A percentile compares a stretch with the other conserved stretches of the same genome.
These are phyloP conservation scores for Talaromyces piceae DNA, from an alignment of 2,329 filamentous ascomycete species.

Conservation along the genomic window DNA sequence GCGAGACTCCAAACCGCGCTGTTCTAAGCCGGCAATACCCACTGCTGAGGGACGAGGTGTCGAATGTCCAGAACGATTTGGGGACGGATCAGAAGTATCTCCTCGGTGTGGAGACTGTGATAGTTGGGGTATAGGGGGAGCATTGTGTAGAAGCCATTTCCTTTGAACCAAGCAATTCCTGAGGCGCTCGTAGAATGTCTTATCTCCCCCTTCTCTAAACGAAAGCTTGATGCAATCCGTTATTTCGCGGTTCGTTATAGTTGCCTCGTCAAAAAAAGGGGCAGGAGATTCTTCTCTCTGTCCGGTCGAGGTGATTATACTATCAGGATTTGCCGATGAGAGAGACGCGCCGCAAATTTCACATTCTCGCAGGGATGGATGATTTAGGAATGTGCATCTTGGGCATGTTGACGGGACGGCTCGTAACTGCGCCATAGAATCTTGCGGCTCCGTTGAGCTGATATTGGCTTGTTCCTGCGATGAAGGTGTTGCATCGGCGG, in stretches of 20 bases:
- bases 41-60: slow-evolving; percentile 52
- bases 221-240: slow-evolving; percentile 81
- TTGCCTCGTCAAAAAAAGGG: slow-evolving; percentile 49
- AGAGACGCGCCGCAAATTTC: slow-evolving; percentile 85
- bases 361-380: slow-evolving; percentile 75
- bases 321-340: slow-evolving; percentile 45
- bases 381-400: slow-evolving; percentile 88
- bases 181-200: slow-evolving; percentile 80
- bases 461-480: slow-evolving; percentile 1
- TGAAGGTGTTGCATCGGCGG: slow-evolving; percentile 15
- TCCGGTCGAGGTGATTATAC: slow-evolving; percentile 19
- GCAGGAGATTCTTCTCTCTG: slow-evolving; percentile 68
- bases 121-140: slow-evolving; percentile 73
- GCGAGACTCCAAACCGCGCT: slow-evolving; percentile 71
- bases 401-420: slow-evolving; percentile 52
- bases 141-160: slow-evolving; percentile 89
- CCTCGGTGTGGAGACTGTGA: slow-evolving; percentile 23
- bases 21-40: slow-evolving; percentile 87
- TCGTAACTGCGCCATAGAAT: slow-evolving; percentile 1
- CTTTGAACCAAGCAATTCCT: slow-evolving; percentile 83
- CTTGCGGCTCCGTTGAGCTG: neutral
- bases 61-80: slow-evolving; percentile 17
- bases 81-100: slow-evolving; percentile 20
- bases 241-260: slow-evolving; percentile 49
- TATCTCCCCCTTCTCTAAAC: slow-evolving; percentile 81